Evolutionary conservation across 208 protist species (phyloP), one percentile per base, ranked within the genome.

Genomic region (Lotmaria passim): DNA sequence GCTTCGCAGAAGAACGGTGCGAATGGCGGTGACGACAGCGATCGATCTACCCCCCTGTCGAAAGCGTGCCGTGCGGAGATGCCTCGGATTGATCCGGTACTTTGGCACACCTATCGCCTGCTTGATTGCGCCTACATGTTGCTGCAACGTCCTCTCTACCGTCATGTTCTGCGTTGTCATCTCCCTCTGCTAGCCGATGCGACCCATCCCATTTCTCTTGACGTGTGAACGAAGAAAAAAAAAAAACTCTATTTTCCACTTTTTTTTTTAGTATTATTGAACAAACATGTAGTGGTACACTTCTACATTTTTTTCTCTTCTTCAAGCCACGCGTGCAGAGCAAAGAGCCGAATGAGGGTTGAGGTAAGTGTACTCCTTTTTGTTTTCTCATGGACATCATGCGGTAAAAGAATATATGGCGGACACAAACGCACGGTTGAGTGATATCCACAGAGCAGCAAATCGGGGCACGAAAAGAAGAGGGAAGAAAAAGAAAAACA

Each of bases 61-160:
- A 31, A 47, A 6, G 12, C 19, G 10, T 23, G 10, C 19, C 21
- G 36, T 15, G 0, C 7, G 31, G 55, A 60, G 36, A 7, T 34
- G 57, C n/a, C 11, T 8, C 34, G 2, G 6, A 10, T 71, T 7
- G 71, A 78, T 47, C 70, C 76, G n/a, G 38, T 79, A n/a, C 52
- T 83, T 21, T 83, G 70, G 69, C 63, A 86, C 28, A 70, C 70
- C 11, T 78, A 63, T 51, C 80, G 84, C 11, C 55, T 87, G 1
- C 69, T 89, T 7, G 78, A 89, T 51, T 77, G 72, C 26, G 75
- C 59, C n/a, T 89, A 86, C 65, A 79, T 84, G 81, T 38, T 86
- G 43, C 65, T 86, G n/a, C 28, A 62, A 11, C 68, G 78, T 3
- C 38, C 46, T 0, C 50, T 83, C 4, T 87, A 78, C 28, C 78